Base-by-base conservation (phyloP, 1,284 basidiomycete genomes). In the Pascua sp. region DNA sequence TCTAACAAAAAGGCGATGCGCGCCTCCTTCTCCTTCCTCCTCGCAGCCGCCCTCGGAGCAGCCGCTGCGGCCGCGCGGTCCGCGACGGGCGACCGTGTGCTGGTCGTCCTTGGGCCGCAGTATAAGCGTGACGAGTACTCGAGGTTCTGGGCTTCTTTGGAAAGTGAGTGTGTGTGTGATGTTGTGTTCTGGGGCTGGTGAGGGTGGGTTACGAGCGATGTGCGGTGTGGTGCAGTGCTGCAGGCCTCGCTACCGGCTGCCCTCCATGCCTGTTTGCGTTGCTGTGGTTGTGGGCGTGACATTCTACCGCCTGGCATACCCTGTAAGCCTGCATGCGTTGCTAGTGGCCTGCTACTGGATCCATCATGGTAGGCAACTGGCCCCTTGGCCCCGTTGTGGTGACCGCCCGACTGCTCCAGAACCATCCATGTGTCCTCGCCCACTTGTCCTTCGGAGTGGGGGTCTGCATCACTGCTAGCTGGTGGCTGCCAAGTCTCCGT, bases 41-140 rank as follows among this genome's bases (percentile, higher is more conserved):
- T 59, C 47, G 41, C 57, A 10, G 50, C 46, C n/a, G 12, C 47
- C 24, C 49, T 53, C 12, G 65, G 61, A 12, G 54, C 24, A 7
- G 4, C 51, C 13, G 67, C n/a, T n/a, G n/a, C 59, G 0, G 40
- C 78, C 50, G 89, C 89, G 56, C 85, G 83, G 67, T 91, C 90
- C n/a, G 88, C 89, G 72, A 83, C 86, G 2, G 90, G 90, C 11
- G 83, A 90, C 73, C 86, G 85, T 42, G 87, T 96, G 13, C 83
- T 96, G 24, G 88, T 95, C 53, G 81, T 95, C 12, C 81, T 92
- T 47, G 90, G 95, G 69, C 83, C 85, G 5, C 80, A 80, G 52
- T 76, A 86, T 37, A 80, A 84, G 67, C 79, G 77, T 68, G 82
- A 83, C 52, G 82, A 88, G 37, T 95, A 88, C 74, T 87, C 87